These are phyloP conservation scores for Alnus glutinosa DNA, from an alignment of 306 rosid genomes.

Conservation along the genomic window DNA sequence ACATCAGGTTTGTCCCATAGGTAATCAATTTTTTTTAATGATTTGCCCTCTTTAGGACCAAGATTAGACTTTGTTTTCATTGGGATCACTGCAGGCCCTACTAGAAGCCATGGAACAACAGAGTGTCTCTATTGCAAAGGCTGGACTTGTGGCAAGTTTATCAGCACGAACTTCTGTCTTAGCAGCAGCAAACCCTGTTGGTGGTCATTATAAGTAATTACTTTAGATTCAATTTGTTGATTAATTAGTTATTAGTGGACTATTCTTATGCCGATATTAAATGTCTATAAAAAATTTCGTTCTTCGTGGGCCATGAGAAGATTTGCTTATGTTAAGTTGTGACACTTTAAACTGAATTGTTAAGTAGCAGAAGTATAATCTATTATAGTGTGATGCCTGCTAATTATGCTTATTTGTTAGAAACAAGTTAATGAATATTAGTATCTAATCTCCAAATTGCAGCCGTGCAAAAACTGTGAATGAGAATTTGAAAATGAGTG, in stretches of 20 bases:
- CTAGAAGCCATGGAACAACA: slow-evolving; percentile 99
- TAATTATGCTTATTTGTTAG: slow-evolving; percentile 24
- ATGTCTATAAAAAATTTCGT: not conserved
- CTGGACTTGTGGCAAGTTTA: slow-evolving; percentile 95
- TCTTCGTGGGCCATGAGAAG: not conserved
- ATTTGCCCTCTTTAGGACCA: slow-evolving; percentile 24
- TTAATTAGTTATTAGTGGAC: slow-evolving; percentile 17
- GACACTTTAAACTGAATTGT: not conserved
- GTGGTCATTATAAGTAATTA: slow-evolving; percentile 91
- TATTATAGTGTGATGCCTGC: slow-evolving; percentile 5
- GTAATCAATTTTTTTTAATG: slow-evolving; percentile 22
- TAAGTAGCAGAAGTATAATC: not conserved
- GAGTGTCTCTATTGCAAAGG: slow-evolving; percentile 96
- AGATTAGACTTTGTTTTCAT: slow-evolving; percentile 20
- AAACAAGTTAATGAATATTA: slow-evolving; percentile 19
- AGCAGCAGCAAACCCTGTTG: slow-evolving; percentile 96
- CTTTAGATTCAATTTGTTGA: slow-evolving; percentile 17
- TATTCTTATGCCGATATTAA: slow-evolving; percentile 12
- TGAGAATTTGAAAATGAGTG: slow-evolving; percentile 91
- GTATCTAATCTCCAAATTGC: slow-evolving; percentile 39
- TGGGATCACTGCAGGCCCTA: slow-evolving; percentile 57
- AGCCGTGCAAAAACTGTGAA: slow-evolving; percentile 97
- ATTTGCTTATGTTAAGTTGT: slow-evolving; percentile 3
- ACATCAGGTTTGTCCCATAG: slow-evolving; percentile 81
- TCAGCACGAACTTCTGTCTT: slow-evolving; percentile 91